Evolutionary conservation across 345 rosid species (phyloP), one percentile per base, ranked within the genome.

Genomic region (Theobroma cacao): DNA sequence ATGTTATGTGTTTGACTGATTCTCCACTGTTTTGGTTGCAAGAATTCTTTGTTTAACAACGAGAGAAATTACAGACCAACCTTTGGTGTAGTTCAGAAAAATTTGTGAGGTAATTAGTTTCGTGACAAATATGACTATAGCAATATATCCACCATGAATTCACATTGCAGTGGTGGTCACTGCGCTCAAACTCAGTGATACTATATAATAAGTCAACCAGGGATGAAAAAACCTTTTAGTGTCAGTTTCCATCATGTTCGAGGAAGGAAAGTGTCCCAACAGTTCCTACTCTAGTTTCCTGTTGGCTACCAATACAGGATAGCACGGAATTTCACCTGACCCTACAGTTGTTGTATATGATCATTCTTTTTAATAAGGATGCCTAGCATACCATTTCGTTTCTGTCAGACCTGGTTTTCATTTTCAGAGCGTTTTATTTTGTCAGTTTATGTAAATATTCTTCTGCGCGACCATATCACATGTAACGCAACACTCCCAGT

Each of bases 1-100:
- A 82, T 83, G 40, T 36, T 77, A 56, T 82, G 60, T 74, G 58
- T 74, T 78, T 77, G 86, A 80, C 50, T 70, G 72, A 70, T 78
- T 70, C 66, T 56, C 31, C 48, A 38, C 64, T 78, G 68, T 61
- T 70, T 26, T 71, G 31, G 77, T 74, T 5, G 61, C 80, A 73
- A 43, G 82, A 64, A 50, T 53, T 77, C 61, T 62, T 24, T 53
- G 18, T 15, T 70, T 52, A 78, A 60, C 60, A 77, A 38, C 69
- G 28, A 66, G 15, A 70, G 18, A 62, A 63, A 31, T 22, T 12
- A 33, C 3, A 53, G 47, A 74, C 83, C 85, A 81, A 82, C 81
- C 62, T 38, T 68, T 72, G 13, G 15, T 55, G 59, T 77, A 77
- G 68, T 59, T 30, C 33, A 59, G 15, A 36, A 26, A 61, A 73